Percentiles rank a stretch among this genome's conserved stretches.
These are phyloP conservation scores for Olyra latifolia DNA, from an alignment of 176 grass and related monocot species.

Conservation along the genomic window DNA sequence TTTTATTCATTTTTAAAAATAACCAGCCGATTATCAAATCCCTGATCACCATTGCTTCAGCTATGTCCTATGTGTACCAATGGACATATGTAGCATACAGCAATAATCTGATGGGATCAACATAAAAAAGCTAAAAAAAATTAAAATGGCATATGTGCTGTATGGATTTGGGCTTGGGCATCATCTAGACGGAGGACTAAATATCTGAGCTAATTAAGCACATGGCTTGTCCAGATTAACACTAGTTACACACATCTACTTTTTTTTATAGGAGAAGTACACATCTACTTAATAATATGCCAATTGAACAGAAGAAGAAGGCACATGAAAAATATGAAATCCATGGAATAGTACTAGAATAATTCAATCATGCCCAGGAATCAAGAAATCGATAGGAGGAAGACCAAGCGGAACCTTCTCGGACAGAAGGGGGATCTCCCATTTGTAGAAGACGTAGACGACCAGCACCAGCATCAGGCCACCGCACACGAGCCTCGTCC, in stretches of 20 bases:
- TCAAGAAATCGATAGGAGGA: not conserved
- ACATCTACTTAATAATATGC: not conserved
- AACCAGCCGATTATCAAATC: too few species aligned
- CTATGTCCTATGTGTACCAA: not conserved
- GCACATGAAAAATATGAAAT: not conserved
- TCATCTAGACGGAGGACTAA: not conserved
- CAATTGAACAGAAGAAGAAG: not conserved
- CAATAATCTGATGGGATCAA: not conserved
- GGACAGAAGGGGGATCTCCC: constrained; percentile 82
- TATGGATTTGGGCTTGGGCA: not conserved
- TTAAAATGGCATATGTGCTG: not conserved
- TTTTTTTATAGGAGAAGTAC: too few species aligned
- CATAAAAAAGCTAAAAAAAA: not conserved
- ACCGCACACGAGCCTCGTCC: constrained; percentile 49
- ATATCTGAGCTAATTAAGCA: not conserved
- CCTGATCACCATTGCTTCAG: not conserved
- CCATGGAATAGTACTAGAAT: not conserved
- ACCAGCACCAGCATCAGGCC: constrained; percentile 40
- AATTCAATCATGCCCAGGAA: not conserved
- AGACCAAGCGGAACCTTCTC: constrained; percentile 58
- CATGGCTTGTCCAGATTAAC: not conserved
- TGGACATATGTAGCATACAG: not conserved
- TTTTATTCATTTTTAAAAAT: not conserved
- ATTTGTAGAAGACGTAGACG: constrained; percentile 60
- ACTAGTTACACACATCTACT: too few species aligned